phyloP scores from a whole-genome alignment of 164 flowering plant species.

The Buxus sempervirens region DNA sequence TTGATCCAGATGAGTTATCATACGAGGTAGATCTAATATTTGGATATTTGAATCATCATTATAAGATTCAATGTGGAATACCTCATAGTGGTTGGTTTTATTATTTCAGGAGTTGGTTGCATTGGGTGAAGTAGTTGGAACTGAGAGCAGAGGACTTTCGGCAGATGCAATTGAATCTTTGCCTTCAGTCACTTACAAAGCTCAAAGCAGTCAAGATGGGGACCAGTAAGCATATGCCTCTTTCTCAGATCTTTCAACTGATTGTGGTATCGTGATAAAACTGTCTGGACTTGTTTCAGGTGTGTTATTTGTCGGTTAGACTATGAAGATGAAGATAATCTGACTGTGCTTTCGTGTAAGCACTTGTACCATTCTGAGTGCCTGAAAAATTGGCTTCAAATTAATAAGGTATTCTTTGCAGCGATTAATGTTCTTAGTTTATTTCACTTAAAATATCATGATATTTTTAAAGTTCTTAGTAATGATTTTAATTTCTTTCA shows the following conservation, averaged over 20 bases:
- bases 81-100: conserved; percentile 6
- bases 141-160: conserved; percentile 91
- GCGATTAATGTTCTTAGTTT: no score
- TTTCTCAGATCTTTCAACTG: not conserved
- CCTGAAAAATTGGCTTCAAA: no score
- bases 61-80: not conserved
- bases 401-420: no score
- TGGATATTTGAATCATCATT: not conserved
- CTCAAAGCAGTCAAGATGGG: conserved; percentile 49
- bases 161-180: conserved; percentile 71
- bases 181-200: conserved; percentile 62
- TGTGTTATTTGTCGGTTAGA: conserved; percentile 91
- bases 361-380: not conserved
- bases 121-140: conserved; percentile 87
- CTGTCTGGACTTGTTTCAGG: conserved; percentile 32
- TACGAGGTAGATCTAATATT: conserved; percentile 58
- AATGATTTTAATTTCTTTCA: no score
- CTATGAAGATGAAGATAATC: conserved; percentile 14
- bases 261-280: no score
- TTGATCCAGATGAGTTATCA: conserved; percentile 93
- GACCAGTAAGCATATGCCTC: conserved; percentile 58
- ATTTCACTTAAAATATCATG: no score
- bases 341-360: no score
- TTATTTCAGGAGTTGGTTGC: conserved; percentile 76
- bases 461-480: no score